phyloP scores from a whole-genome alignment of 768 basidiomycete species.

The Mycena floridula region DNA sequence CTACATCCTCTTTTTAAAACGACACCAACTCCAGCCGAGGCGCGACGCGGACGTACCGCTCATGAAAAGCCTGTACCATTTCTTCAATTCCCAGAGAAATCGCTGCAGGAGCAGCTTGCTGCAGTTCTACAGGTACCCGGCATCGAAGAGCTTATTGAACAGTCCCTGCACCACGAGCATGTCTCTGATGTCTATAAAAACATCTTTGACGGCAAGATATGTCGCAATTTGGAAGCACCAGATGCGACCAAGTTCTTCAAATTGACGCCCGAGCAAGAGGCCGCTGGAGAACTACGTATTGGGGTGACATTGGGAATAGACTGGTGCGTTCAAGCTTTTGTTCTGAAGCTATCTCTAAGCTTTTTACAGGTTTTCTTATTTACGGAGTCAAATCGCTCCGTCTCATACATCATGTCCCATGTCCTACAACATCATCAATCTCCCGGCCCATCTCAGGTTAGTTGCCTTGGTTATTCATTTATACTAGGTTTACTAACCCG shows the following conservation, averaged over 20 bases:
- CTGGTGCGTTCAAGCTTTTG: conserved; percentile 18
- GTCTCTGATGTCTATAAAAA: conserved; percentile 11
- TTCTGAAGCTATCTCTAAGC: neutral
- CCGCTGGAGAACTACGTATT: conserved; percentile 20
- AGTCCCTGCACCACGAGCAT: conserved; percentile 5
- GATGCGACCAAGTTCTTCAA: conserved; percentile 24
- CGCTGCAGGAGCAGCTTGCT: conserved; percentile 10
- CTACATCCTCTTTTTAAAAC: neutral
- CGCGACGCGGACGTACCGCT: neutral
- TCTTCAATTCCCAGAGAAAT: conserved; percentile 10
- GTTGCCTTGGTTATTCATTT: neutral
- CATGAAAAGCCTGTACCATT: conserved; percentile 1
- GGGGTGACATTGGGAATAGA: conserved; percentile 23
- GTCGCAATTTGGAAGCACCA: conserved; percentile 13
- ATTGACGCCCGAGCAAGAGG: conserved; percentile 3
- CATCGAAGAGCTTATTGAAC: conserved; percentile 17
- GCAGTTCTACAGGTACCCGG: conserved; percentile 13
- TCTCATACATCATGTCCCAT: conserved; percentile 28
- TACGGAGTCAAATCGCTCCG: conserved; percentile 25
- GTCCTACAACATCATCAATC: conserved; percentile 26
- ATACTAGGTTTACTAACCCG: neutral
- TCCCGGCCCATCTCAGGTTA: conserved; percentile 19
- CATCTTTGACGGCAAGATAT: conserved; percentile 23
- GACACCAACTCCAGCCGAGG: neutral
- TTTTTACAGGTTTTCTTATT: conserved; percentile 27